Conservation (phyloP, 2,329 filamentous ascomycete genomes). For the Phoma sp. region DNA sequence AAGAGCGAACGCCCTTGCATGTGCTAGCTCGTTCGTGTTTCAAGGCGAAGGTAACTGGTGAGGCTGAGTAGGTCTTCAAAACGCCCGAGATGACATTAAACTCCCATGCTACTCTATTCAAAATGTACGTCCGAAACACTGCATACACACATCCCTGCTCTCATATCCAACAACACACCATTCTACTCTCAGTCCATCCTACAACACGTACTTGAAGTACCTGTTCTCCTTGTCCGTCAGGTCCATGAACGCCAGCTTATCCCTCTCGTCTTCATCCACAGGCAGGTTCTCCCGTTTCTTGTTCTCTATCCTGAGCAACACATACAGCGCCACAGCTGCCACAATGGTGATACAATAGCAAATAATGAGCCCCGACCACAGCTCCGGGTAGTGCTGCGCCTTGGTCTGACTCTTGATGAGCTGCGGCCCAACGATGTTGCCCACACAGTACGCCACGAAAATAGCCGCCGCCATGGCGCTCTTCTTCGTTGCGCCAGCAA, state of each 20-base stretch:
- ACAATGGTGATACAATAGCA: constrained; percentile 69
- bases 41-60: neutral
- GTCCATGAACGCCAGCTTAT: constrained; percentile 54
- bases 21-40: constrained; percentile 3
- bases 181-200: neutral
- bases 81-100: neutral
- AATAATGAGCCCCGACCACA: constrained; percentile 74
- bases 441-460: constrained; percentile 77
- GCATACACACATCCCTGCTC: neutral
- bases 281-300: constrained; percentile 58
- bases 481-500: constrained; percentile 79
- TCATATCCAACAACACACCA: neutral
- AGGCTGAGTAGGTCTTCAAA: neutral
- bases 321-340: constrained; percentile 62
- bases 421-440: constrained; percentile 78
- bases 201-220: constrained; percentile 61
- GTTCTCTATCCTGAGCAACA: constrained; percentile 59
- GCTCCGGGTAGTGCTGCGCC: constrained; percentile 69
- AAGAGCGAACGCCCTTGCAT: constrained; percentile 11
- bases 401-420: constrained; percentile 72
- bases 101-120: neutral
- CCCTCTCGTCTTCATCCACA: constrained; percentile 65
- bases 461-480: constrained; percentile 76
- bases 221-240: constrained; percentile 65
- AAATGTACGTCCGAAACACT: neutral